Evolutionary conservation across 768 basidiomycete genomes (phyloP).

Genomic region (Tricholoma flavovirens): DNA sequence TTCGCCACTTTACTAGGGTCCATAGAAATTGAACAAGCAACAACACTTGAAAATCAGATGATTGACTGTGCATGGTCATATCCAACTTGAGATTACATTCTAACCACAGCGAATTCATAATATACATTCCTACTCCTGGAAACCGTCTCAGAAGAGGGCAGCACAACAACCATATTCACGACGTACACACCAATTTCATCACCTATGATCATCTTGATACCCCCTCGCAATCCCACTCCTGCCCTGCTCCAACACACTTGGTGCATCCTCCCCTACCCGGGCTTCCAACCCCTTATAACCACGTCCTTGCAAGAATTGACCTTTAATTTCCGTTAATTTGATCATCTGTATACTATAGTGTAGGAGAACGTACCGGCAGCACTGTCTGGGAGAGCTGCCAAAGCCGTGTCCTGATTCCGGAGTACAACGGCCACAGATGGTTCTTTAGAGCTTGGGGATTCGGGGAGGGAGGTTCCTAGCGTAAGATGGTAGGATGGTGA

Average conservation of each 20-base stretch:
- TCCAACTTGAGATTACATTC: no score
- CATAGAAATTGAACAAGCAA: no score
- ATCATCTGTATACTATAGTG: not conserved
- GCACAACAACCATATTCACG: not conserved
- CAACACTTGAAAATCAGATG: no score
- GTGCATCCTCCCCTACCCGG: constrained; percentile 70
- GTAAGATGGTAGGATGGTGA: not conserved
- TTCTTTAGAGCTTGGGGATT: constrained; percentile 8
- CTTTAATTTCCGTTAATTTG: constrained; percentile 26
- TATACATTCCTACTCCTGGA: no score
- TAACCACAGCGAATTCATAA: no score
- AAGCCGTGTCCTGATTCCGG: constrained; percentile 57
- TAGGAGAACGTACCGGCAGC: constrained; percentile 53
- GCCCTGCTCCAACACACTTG: constrained; percentile 82
- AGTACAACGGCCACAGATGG: constrained; percentile 35
- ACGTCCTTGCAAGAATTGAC: constrained; percentile 65
- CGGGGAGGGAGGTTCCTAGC: not conserved
- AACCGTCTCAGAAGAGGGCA: constrained; percentile 8
- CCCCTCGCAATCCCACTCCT: constrained; percentile 85
- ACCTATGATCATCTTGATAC: constrained; percentile 55
- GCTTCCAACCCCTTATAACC: constrained; percentile 80
- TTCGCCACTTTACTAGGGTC: no score
- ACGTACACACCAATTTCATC: not conserved
- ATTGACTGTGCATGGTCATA: no score
- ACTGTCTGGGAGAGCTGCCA: constrained; percentile 54